Base-by-base conservation (phyloP, 2,329 filamentous ascomycete species). In the Xylariaceae sp. region DNA sequence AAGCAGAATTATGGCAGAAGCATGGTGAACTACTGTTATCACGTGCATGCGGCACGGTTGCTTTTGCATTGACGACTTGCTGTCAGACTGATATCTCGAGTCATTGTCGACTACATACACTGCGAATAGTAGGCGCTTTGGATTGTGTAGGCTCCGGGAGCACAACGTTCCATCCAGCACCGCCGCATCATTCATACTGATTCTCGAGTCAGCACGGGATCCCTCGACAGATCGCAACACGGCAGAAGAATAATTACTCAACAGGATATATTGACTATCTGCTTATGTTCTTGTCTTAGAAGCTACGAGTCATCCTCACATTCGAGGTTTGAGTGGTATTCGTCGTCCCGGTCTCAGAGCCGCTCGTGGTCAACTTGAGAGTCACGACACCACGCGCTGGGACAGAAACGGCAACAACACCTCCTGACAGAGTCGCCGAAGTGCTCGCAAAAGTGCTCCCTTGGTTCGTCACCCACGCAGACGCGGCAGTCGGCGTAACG, bases 321-420 rank as follows among this genome's bases (percentile, higher is more conserved):
- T n/a, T 32, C 11, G 45, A 41, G 18, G 36, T 33, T 5, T 12
- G 11, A 14, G 41, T 42, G n/a, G 19, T 42, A 11, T 2, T 19
- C n/a, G 10, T 19, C 14, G 36, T 15, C 11, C 9, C 11, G 10
- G 3, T 39, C 9, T 7, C 27, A 12, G 22, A 39, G 40, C 35
- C 27, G 5, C 39, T 38, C 11, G 30, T 39, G 22, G 51, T 50
- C 44, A 58, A 33, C 47, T 56, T 58, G 11, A 58, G 31, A 5
- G 56, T 58, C n/a, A 58, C 56, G 0, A 58, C 56, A 14, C 53
- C 49, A 18, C 42, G 44, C 15, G 48, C 56, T 2, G 56, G 56
- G 14, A 58, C 31, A 2, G 56, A 52, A 4, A 58, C 54, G 5
- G 51, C 51, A 2, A 54, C 47, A n/a, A 30, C 42, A 27, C 45